These are phyloP conservation scores for Ascomycota sp. DNA, from an alignment of 2,329 filamentous ascomycete species.

Conservation along the genomic window DNA sequence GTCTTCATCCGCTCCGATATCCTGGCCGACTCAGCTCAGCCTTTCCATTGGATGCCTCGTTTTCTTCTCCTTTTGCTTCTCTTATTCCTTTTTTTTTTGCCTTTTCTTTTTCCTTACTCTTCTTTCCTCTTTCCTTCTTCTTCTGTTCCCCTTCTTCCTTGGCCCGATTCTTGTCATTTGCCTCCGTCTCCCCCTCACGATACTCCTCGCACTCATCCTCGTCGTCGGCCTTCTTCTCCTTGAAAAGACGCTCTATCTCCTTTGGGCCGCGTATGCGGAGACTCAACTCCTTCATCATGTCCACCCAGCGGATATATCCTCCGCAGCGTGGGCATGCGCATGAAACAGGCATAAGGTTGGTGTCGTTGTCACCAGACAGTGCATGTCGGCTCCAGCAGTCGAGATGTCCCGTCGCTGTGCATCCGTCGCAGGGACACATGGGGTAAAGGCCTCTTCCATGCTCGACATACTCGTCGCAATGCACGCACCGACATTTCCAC, in stretches of 20 bases:
- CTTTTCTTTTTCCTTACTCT: neutral
- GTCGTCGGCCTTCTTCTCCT: constrained; percentile 17
- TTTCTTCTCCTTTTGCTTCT: neutral
- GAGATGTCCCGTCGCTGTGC: constrained; percentile 35
- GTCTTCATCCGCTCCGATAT: neutral
- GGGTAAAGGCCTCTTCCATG: constrained; percentile 29
- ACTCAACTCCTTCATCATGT: constrained; percentile 64
- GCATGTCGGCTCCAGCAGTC: constrained; percentile 35
- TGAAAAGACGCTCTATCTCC: constrained; percentile 47
- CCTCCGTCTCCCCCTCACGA: neutral
- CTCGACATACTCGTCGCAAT: constrained; percentile 25
- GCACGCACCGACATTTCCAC: constrained; percentile 28
- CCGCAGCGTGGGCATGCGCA: constrained; percentile 53
- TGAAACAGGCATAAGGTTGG: constrained; percentile 38
- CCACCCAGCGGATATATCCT: constrained; percentile 40
- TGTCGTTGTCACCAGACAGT: constrained; percentile 14
- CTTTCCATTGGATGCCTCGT: neutral
- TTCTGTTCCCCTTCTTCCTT: neutral
- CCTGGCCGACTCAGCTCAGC: no score
- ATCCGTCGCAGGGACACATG: constrained; percentile 29
- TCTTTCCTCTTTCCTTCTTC: neutral
- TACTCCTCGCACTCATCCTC: neutral
- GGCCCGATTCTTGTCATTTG: neutral
- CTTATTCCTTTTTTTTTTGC: neutral
- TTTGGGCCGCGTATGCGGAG: constrained; percentile 47